Conservation (phyloP, 2,329 filamentous ascomycete species). For the Monilinia fructigena region DNA sequence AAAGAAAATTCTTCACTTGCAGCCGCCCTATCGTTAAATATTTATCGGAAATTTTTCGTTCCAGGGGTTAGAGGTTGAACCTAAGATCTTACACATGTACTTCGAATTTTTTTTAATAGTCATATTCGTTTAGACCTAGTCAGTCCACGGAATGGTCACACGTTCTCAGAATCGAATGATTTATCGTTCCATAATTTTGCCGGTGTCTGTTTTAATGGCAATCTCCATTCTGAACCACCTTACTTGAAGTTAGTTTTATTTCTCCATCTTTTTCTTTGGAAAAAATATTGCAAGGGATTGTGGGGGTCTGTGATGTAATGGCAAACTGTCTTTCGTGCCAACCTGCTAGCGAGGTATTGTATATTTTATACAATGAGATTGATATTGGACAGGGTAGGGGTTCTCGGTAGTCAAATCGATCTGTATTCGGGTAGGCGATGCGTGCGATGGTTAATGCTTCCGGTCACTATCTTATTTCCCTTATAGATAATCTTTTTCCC, state of each 20-base stretch:
- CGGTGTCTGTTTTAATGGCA: too few relatives aligned
- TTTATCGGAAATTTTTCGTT: neutral
- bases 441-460: neutral
- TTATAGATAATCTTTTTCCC: neutral
- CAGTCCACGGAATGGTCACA: conserved; percentile 2
- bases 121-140: conserved; percentile 1
- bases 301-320: neutral
- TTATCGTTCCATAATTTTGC: conserved; percentile 14
- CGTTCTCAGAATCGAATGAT: conserved; percentile 20
- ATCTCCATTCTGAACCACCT: too few relatives aligned
- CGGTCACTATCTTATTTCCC: neutral
- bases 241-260: neutral
- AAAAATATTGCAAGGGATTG: too few relatives aligned
- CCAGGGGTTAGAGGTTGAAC: neutral
- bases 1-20: neutral
- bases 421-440: neutral
- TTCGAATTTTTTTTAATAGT: neutral
- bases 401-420: neutral
- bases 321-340: neutral
- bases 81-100: neutral
- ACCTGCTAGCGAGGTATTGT: too few relatives aligned
- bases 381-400: neutral
- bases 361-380: too few relatives aligned
- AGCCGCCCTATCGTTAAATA: neutral
- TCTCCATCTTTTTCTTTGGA: neutral